Evolutionary conservation across 2,329 filamentous ascomycete genomes (phyloP), one percentile per base, ranked within the genome.

Genomic region (Hymenoscyphus fraxineus): DNA sequence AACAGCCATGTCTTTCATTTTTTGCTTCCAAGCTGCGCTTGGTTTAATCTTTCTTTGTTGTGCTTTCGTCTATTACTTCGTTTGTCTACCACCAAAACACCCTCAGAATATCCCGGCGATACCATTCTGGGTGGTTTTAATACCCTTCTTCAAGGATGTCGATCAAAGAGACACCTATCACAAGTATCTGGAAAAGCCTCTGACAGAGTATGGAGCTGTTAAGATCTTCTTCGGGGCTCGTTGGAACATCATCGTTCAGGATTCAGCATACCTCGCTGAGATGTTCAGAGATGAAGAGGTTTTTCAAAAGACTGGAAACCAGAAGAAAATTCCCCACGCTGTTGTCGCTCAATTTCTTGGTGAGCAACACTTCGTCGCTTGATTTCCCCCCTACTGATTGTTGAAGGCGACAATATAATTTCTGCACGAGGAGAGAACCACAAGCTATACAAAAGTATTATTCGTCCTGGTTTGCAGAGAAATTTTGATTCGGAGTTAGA

Each of bases 231-330:
- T 63, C 12, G 61, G 38, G 1, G 61, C 32, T 12, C 55, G 56
- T 15, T 63, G 61, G 61, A 59, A 63, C 35, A 22, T 63, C 2
- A 54, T 63, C 13, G 61, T 63, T 47, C 55, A 59, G 16, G 39
- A 35, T 27, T 54, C 55, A n/a, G 10, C 19, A 12, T 63, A 59
- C 16, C 15, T 59, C 16, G 27, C 61, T 54, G 61, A 59, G 32
- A 31, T 63, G 13, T 63, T 63, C 56, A 63, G 54, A 59, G 61
- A 63, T 39, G 61, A 63, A 35, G 61, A 63, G 41, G 44, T 55
- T 22, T 63, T 44, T 15, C 61, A 63, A 41, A 63, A 63, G 41
- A 59, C 32, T 9, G 61, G 61, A n/a, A 63, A 63, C 19, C 61
- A 63, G 57, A 63, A 63, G 55, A 63, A 63, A 31, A 63, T 63